Evolutionary conservation across 2,329 filamentous ascomycete species (phyloP), one percentile per base, ranked within the genome.

Genomic region (Pseudocercospora ulei): DNA sequence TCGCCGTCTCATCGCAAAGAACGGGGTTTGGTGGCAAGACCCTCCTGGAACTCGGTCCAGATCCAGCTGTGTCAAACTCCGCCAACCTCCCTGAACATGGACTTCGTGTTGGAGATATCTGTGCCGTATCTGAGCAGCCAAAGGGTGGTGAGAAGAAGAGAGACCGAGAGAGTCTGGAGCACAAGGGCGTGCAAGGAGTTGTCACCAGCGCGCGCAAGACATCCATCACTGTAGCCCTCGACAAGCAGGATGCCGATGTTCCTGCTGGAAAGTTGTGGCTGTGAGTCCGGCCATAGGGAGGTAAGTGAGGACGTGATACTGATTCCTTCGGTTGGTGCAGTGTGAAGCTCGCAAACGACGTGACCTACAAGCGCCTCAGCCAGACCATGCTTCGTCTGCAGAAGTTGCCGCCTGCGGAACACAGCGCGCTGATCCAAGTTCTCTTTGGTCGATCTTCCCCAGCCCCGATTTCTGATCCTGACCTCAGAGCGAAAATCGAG

Each of bases 11-110:
- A 7, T 79, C 81, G 11, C 82, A 82, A 57, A 79, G 87, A 18
- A 98, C 90, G 0, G 90, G 90, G 0, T 69, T 95, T 23, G 90
- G 87, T 9, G 90, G 90, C n/a, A 82, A 85, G 48, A 85, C 83
- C 0, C 80, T 98, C 1, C 66, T 95, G 3, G 87, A 95, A 60
- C 75, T 98, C 4, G 67, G 65, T 9, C 67, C 76, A 0, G 88
- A 95, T 55, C 64, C 74, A n/a, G 82, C 85, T 0, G 72, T 80
- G 1, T 69, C 73, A 3, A 61, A 57, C 28, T 33, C 39, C 24
- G 59, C 56, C 12, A 59, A 56, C 27, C 65, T 88, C 12, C 78
- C 79, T 1, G 79, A 84, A 57, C 82, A 88, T 65, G 82, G 81
- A 16, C 65, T 90, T 35, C 70, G 82, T 2, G 71, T 75, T 0